Conservation (phyloP, 169 alveolate genomes). For the Plasmodium cynomolgi region DNA sequence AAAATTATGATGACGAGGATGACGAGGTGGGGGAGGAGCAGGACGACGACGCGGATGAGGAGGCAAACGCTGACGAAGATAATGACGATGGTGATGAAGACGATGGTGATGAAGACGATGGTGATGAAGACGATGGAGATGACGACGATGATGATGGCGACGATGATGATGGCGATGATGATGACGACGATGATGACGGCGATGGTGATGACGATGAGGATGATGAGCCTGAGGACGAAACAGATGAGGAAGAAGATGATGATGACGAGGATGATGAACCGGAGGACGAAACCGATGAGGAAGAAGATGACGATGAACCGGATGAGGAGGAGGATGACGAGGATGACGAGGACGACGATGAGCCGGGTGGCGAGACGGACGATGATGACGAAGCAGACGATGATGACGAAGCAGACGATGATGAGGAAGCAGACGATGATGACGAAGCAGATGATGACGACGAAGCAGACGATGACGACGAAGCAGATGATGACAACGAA, state of each 20-base stretch:
- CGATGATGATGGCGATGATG: conserved; percentile 1
- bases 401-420: not conserved
- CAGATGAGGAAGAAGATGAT: conserved; percentile 19
- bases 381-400: not conserved
- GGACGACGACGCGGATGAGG: too few species aligned
- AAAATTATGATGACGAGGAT: not conserved
- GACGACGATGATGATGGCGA: conserved; percentile 14
- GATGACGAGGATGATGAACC: conserved; percentile 8
- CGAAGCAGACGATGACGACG: not conserved
- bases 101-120: not conserved
- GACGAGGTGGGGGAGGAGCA: not conserved
- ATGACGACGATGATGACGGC: not conserved
- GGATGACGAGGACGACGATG: not conserved
- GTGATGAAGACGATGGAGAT: too few species aligned
- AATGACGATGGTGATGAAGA: not conserved
- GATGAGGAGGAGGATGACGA: conserved; percentile 3
- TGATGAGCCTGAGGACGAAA: not conserved
- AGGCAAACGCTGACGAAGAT: not conserved
- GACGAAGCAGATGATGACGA: not conserved
- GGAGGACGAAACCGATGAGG: not conserved
- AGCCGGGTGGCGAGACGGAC: not conserved
- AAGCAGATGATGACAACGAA: not conserved
- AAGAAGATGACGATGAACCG: not conserved
- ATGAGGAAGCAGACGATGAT: not conserved
- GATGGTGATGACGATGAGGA: not conserved